phyloP scores from a whole-genome alignment of 331 rosid genomes.

The Rhamnella rubrinervis region DNA sequence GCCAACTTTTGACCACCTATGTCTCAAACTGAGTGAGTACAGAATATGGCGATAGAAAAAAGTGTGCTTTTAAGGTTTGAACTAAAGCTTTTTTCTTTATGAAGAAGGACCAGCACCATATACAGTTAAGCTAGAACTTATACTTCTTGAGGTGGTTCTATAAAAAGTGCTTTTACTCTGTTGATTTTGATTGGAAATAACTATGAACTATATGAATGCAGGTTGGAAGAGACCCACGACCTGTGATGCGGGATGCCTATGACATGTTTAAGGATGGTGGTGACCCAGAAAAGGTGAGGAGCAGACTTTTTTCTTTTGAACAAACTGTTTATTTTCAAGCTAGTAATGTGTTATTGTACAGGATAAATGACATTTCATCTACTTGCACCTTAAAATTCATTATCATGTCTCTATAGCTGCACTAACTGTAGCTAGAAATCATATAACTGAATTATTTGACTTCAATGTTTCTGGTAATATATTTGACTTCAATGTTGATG shows the following conservation, averaged over 20 bases:
- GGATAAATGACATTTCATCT: background rate
- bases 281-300: slow-evolving; percentile 73
- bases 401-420: background rate
- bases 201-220: slow-evolving; percentile 34
- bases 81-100: no score
- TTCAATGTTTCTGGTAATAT: background rate
- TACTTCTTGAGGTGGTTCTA: background rate
- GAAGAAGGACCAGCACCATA: background rate
- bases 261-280: slow-evolving; percentile 86
- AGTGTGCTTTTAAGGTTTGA: no score
- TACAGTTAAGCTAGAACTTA: background rate
- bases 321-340: slow-evolving; percentile 9
- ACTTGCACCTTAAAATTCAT: background rate
- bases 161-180: background rate
- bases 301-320: slow-evolving; percentile 1
- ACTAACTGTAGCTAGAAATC: slow-evolving; percentile 2
- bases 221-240: slow-evolving; percentile 85
- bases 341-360: background rate
- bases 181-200: background rate
- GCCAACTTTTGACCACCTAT: no score
- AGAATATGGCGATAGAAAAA: no score
- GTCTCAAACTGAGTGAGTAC: no score
- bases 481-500: slow-evolving; percentile 29
- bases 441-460: slow-evolving; percentile 22
- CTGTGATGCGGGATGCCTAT: slow-evolving; percentile 79